Conservation (phyloP, 805 yeast genomes). For the Monosporozyma servazzii region DNA sequence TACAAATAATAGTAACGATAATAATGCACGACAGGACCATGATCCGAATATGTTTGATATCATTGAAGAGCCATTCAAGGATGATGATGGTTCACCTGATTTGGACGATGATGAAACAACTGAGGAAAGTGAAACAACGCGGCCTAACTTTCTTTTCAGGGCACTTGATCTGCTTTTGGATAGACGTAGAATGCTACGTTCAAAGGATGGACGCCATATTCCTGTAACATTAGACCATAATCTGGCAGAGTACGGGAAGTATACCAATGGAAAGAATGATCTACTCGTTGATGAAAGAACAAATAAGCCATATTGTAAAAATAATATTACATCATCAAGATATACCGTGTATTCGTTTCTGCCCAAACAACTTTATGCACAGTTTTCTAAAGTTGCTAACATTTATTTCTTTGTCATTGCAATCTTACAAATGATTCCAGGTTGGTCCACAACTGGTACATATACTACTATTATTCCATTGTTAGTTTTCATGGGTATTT, state of each 20-base stretch:
- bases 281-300: conserved; percentile 59
- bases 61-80: not conserved
- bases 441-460: conserved; percentile 96
- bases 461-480: conserved; percentile 90
- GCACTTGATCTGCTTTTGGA: conserved; percentile 34
- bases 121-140: conserved; percentile 6
- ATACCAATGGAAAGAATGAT: conserved; percentile 12
- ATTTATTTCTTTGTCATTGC: conserved; percentile 84
- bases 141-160: conserved; percentile 7
- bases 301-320: conserved; percentile 49
- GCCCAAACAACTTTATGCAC: conserved; percentile 83
- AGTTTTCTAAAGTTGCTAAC: conserved; percentile 88
- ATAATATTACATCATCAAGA: conserved; percentile 76
- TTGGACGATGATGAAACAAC: conserved; percentile 5
- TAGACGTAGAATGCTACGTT: conserved; percentile 38
- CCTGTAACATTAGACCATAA: conserved; percentile 48
- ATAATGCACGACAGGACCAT: not conserved
- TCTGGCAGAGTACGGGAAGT: conserved; percentile 15
- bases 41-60: not conserved
- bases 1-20: not conserved
- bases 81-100: not conserved
- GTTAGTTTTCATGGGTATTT: conserved; percentile 73
- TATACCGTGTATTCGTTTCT: conserved; percentile 73
- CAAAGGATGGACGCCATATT: conserved; percentile 65
- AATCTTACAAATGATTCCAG: conserved; percentile 88